Conservation (phyloP, 1,284 basidiomycete species). For the Ceratobasidium sp. region DNA sequence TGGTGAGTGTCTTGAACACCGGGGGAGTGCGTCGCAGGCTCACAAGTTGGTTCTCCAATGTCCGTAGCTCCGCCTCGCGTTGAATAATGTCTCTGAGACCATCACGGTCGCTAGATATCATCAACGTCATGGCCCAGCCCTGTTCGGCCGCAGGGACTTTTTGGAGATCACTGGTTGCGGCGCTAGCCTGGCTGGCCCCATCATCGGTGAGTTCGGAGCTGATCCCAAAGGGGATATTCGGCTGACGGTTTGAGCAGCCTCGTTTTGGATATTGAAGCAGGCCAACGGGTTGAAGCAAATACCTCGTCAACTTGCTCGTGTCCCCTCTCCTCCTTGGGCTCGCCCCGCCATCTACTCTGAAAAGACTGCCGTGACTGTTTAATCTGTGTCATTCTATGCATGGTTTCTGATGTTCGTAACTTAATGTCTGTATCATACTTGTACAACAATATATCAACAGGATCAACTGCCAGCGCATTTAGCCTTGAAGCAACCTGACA, state of each 20-base stretch:
- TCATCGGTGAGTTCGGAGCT: constrained; percentile 31
- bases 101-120: constrained; percentile 39
- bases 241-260: constrained; percentile 27
- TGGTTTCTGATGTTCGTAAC: constrained; percentile 20
- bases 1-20: constrained; percentile 21
- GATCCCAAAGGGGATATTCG: neutral
- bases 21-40: neutral
- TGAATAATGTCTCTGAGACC: constrained; percentile 33
- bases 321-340: constrained; percentile 35
- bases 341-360: constrained; percentile 28
- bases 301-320: constrained; percentile 19
- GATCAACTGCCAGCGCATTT: constrained; percentile 8
- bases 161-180: constrained; percentile 39
- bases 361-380: constrained; percentile 36
- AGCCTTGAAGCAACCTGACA: constrained; percentile 10
- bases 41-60: neutral
- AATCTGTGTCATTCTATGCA: constrained; percentile 14
- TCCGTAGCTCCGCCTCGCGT: constrained; percentile 29
- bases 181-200: constrained; percentile 25
- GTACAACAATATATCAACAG: constrained; percentile 22
- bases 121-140: constrained; percentile 33
- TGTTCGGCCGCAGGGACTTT: constrained; percentile 32
- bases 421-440: constrained; percentile 38
- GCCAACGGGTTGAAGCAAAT: constrained; percentile 35
- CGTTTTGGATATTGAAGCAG: constrained; percentile 41